Evolutionary conservation across 2,329 filamentous ascomycete species (phyloP).

Genomic region (Cordyceps cateniannulata): DNA sequence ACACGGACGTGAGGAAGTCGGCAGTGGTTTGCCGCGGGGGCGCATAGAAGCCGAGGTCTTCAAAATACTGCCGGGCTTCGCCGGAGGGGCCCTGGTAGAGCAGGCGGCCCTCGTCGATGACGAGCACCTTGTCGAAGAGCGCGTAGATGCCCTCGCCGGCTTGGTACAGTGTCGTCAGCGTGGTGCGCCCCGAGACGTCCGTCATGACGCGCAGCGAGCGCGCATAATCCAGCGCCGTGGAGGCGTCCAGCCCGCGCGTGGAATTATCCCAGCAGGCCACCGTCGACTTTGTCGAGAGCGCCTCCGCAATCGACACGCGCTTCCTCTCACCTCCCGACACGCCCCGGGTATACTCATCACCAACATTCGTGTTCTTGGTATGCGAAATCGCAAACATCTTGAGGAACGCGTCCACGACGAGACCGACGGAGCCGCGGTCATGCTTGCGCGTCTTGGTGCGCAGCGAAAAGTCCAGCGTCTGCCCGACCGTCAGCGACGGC

Average conservation of each 20-base stretch:
- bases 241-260: slow-evolving; percentile 72
- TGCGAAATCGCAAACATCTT: slow-evolving; percentile 76
- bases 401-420: slow-evolving; percentile 64
- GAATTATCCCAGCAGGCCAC: slow-evolving; percentile 77
- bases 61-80: slow-evolving; percentile 62
- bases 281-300: slow-evolving; percentile 64
- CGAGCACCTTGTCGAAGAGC: slow-evolving; percentile 70
- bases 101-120: slow-evolving; percentile 63
- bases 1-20: slow-evolving; percentile 74
- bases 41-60: slow-evolving; percentile 65
- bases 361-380: slow-evolving; percentile 67
- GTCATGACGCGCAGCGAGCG: slow-evolving; percentile 67
- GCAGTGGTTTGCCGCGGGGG: slow-evolving; percentile 64
- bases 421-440: slow-evolving; percentile 54
- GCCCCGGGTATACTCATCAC: slow-evolving; percentile 65
- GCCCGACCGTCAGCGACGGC: slow-evolving; percentile 67
- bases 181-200: slow-evolving; percentile 60
- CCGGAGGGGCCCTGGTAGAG: slow-evolving; percentile 63
- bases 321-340: slow-evolving; percentile 77
- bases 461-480: slow-evolving; percentile 69
- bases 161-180: slow-evolving; percentile 37
- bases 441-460: slow-evolving; percentile 69
- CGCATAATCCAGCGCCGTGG: slow-evolving; percentile 71
- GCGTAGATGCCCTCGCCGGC: slow-evolving; percentile 38
- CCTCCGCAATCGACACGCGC: slow-evolving; percentile 73